Conservation (phyloP, 768 basidiomycete genomes). For the Favolaschia claudopus region DNA sequence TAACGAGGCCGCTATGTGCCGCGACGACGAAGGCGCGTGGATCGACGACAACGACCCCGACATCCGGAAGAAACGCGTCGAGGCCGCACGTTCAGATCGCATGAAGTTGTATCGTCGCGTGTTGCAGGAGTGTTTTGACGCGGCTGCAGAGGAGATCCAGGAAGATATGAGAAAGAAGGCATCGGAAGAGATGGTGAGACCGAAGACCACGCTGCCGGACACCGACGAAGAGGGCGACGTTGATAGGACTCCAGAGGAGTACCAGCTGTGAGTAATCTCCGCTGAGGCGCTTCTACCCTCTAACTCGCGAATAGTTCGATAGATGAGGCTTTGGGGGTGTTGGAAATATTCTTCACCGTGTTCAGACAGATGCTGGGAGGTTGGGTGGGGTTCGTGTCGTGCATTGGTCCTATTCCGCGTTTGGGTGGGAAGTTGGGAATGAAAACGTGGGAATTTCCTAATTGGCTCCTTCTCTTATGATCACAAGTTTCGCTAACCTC, state of each 20-base stretch:
- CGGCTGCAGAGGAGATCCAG: neutral
- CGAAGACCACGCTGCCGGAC: neutral
- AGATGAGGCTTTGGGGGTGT: neutral
- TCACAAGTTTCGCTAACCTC: no score
- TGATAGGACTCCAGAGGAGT: neutral
- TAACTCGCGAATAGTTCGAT: no score
- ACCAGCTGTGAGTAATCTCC: neutral
- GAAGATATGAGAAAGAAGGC: neutral
- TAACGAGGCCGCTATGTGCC: neutral
- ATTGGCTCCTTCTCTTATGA: no score
- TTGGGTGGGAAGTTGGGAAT: neutral
- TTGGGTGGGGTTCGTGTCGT: neutral
- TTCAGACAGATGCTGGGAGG: slow-evolving; percentile 4
- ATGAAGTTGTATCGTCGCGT: neutral
- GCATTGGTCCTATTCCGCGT: neutral
- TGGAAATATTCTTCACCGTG: neutral
- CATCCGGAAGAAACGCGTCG: neutral
- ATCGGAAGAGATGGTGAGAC: neutral
- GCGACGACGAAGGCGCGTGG: slow-evolving; percentile 6
- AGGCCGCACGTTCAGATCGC: neutral
- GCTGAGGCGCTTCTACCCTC: no score
- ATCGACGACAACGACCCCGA: slow-evolving; percentile 3
- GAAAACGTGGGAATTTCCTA: neutral
- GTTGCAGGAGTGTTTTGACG: neutral
- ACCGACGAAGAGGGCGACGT: neutral